Evolutionary conservation across 768 basidiomycete species (phyloP).

Genomic region (Favolaschia claudopus): DNA sequence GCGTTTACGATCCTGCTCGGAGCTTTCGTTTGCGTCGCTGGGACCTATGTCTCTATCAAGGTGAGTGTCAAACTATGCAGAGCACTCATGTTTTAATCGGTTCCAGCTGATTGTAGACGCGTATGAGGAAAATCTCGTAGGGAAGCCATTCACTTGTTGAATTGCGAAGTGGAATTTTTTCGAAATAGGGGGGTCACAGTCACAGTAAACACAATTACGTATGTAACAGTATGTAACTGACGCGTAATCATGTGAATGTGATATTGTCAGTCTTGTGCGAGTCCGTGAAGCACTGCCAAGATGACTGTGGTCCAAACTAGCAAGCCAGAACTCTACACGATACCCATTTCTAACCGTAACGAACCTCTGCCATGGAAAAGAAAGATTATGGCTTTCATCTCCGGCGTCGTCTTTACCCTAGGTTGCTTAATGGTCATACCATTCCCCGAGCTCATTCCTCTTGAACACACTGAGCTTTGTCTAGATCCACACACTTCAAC

Average conservation of each 20-base stretch:
- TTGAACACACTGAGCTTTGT: not conserved
- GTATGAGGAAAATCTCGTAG: slow-evolving; percentile 49
- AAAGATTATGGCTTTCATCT: slow-evolving; percentile 56
- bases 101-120: slow-evolving; percentile 54
- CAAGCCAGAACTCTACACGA: slow-evolving; percentile 40
- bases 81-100: not conserved
- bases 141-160: slow-evolving; percentile 56
- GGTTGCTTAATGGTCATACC: slow-evolving; percentile 61
- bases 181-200: too few species aligned
- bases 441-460: not conserved
- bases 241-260: too few species aligned
- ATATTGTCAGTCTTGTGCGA: too few species aligned
- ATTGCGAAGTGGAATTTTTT: too few species aligned
- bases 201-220: too few species aligned
- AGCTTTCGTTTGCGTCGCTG: slow-evolving; percentile 60
- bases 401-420: slow-evolving; percentile 63
- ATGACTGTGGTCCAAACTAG: slow-evolving; percentile 5
- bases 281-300: not conserved
- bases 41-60: slow-evolving; percentile 61
- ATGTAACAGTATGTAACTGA: too few species aligned
- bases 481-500: slow-evolving; percentile 69
- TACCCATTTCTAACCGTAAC: slow-evolving; percentile 55
- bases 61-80: slow-evolving; percentile 33
- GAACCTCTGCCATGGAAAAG: slow-evolving; percentile 58
- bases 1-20: slow-evolving; percentile 54